These are phyloP conservation scores for Colletotrichum destructivum DNA, from an alignment of 2,329 filamentous ascomycete species.

Conservation along the genomic window DNA sequence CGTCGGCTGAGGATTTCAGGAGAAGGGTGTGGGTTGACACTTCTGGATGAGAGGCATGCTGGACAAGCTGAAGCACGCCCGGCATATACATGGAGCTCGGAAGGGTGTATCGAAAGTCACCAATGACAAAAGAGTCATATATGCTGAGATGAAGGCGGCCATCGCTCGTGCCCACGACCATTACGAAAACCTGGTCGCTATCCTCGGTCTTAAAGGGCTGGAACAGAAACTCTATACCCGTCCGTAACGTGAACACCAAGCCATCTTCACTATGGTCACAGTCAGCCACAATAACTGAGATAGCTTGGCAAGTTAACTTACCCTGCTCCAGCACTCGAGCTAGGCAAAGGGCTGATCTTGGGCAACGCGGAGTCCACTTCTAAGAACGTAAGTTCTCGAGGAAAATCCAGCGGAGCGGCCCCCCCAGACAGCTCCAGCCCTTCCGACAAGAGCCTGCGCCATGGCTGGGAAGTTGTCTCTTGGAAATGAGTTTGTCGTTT, in stretches of 20 bases:
- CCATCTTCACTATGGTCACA: constrained; percentile 61
- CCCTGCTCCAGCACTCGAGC: constrained; percentile 73
- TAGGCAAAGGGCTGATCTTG: constrained; percentile 80
- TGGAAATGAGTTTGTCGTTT: constrained; percentile 32
- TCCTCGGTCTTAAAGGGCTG: constrained; percentile 74
- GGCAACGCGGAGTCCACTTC: constrained; percentile 84
- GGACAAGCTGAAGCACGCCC: constrained; percentile 59
- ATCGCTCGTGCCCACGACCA: constrained; percentile 81
- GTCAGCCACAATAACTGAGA: constrained; percentile 38
- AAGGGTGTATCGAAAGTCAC: constrained; percentile 70
- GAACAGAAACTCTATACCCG: constrained; percentile 80
- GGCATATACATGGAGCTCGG: constrained; percentile 47
- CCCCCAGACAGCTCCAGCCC: constrained; percentile 47
- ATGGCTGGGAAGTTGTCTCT: constrained; percentile 45
- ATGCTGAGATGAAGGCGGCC: constrained; percentile 84
- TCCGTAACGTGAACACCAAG: constrained; percentile 78
- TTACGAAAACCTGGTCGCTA: constrained; percentile 83
- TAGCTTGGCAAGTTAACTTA: constrained; percentile 55
- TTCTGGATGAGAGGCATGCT: constrained; percentile 80
- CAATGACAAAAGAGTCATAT: constrained; percentile 88
- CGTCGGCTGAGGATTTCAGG: constrained; percentile 62
- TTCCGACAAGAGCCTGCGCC: constrained; percentile 50
- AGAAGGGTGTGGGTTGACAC: constrained; percentile 84
- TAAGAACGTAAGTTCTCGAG: constrained; percentile 79
- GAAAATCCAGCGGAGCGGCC: constrained; percentile 67